Conservation (phyloP, 306 rosid genomes). For the Lathyrus sativus region DNA sequence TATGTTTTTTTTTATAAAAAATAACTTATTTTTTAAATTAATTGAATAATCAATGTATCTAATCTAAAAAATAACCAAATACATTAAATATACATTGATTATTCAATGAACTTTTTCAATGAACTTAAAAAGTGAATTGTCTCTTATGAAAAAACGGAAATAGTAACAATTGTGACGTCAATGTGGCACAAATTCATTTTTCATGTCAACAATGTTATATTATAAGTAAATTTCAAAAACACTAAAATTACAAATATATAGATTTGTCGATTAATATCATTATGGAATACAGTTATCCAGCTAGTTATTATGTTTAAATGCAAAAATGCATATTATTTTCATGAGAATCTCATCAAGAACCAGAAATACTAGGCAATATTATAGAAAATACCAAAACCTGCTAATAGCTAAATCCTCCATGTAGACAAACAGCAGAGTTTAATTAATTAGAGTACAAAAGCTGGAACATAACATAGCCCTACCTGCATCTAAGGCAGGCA, state of each 20-base stretch:
- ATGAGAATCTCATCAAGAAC: slow-evolving; percentile 17
- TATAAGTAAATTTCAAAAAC: not conserved
- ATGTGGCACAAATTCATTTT: too few relatives aligned
- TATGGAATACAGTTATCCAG: not conserved
- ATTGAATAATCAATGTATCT: too few relatives aligned
- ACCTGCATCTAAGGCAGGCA: slow-evolving; percentile 4
- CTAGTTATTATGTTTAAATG: not conserved
- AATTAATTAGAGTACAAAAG: slow-evolving; percentile 16
- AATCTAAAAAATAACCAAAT: too few relatives aligned
- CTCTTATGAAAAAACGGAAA: too few relatives aligned
- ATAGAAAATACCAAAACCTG: slow-evolving; percentile 11
- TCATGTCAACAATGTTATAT: not conserved
- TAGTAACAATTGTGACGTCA: too few relatives aligned
- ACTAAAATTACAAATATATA: not conserved
- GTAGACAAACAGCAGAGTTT: slow-evolving; percentile 38
- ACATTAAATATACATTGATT: too few relatives aligned
- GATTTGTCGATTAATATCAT: slow-evolving; percentile 6
- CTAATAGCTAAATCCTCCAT: slow-evolving; percentile 30
- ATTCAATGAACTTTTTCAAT: too few relatives aligned
- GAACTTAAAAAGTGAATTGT: too few relatives aligned
- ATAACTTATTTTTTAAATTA: too few relatives aligned
- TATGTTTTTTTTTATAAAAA: too few relatives aligned
- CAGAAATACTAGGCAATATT: not conserved
- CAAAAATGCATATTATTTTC: slow-evolving; percentile 31
- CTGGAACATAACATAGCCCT: slow-evolving; percentile 28